Evolutionary conservation across 2,329 filamentous ascomycete species (phyloP), one percentile per base, ranked within the genome.

Genomic region (Aspergillus sp.): DNA sequence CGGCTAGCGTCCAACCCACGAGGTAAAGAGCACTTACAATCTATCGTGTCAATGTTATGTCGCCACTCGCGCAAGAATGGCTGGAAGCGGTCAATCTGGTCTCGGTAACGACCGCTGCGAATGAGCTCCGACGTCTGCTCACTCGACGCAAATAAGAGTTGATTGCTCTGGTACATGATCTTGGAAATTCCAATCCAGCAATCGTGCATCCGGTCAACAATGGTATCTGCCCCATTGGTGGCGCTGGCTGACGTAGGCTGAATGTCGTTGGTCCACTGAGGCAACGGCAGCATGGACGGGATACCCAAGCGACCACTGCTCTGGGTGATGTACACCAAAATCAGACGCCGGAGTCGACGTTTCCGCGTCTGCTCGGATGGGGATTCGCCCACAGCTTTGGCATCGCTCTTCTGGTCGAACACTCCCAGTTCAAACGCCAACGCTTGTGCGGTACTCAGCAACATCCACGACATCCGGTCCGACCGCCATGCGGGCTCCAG

Each of bases 381-480:
- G 4, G 74, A 65, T 58, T 79, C 78, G 80, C 60, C 84, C 80
- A 54, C 86, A 80, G 60, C 83, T 84, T 58, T 89, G 76, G 68
- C 87, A 73, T 93, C 90, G 60, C 91, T 91, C 65, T 93, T 91
- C 60, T 93, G 88, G 67, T 98, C 95, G 69, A 98, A 99, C 2
- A 99, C 92, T 10, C 95, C 95, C 32, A 99, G 86, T 75, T 99
- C 95, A 67, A 96, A 96, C 0, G 91, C 92, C 39, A 98, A 81
- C 1, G 92, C 91, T 81, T 94, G 91, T 13, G 92, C 92, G 39
- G 92, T 96, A 71, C 92, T 96, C 30, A 98, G 84, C 13, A 98
- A 81, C 92, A 97, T 97, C 94, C 94, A 97, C 72, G 91, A 96
- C 91, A 97, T 96, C 57, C 92, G 90, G 71, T 97, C 94, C 65